phyloP scores from a whole-genome alignment of 2,329 filamentous ascomycete species.

The Onygena corvina region DNA sequence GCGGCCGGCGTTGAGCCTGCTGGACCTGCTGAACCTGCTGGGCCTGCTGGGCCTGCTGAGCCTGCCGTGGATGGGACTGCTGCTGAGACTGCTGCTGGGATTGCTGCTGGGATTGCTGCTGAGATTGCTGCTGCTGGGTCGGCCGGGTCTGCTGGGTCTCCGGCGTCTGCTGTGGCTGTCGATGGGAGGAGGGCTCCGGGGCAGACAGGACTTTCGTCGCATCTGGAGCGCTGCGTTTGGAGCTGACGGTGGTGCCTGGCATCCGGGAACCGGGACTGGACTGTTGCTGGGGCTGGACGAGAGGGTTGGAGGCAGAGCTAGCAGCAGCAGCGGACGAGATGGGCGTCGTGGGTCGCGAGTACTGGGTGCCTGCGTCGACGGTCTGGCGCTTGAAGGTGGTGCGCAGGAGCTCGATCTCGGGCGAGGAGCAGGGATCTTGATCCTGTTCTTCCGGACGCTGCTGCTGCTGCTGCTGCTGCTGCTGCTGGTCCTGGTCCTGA shows the following conservation, averaged over 20 bases:
- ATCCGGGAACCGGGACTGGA: slow-evolving; percentile 16
- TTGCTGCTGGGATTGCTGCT: background rate
- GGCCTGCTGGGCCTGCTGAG: background rate
- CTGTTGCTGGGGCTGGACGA: slow-evolving; percentile 7
- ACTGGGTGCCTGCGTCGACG: slow-evolving; percentile 44
- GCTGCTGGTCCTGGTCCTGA: background rate
- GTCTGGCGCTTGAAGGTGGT: slow-evolving; percentile 24
- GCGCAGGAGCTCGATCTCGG: slow-evolving; percentile 13
- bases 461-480: slow-evolving; percentile 13
- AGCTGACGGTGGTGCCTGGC: slow-evolving; percentile 14
- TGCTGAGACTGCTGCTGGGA: background rate
- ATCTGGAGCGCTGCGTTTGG: slow-evolving; percentile 17
- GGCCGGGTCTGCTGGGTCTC: background rate
- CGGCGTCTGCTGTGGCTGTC: background rate
- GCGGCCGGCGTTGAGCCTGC: slow-evolving; percentile 14
- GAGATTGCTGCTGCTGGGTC: background rate
- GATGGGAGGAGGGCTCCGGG: background rate
- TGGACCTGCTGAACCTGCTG: background rate
- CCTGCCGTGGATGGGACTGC: background rate
- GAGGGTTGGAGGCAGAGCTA: slow-evolving; percentile 14
- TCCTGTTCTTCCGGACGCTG: no score
- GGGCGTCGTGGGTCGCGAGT: slow-evolving; percentile 37
- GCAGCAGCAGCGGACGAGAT: background rate
- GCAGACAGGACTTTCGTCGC: slow-evolving; percentile 15
- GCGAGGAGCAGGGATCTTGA: background rate